Base-by-base conservation (phyloP, 2,329 filamentous ascomycete genomes). In the Aspergillus carbonarius region DNA sequence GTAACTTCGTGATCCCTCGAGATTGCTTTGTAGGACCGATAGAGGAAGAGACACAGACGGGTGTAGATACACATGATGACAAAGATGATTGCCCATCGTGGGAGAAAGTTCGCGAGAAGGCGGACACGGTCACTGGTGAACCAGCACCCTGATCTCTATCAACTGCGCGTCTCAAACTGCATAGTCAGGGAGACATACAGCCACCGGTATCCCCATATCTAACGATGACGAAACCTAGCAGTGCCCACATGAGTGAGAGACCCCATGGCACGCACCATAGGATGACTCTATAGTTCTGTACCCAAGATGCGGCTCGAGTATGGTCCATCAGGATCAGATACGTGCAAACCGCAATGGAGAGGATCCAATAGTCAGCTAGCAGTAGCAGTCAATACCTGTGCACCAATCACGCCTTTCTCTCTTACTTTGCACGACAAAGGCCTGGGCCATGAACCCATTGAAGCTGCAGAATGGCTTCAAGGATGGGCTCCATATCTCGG, bases 271-370 rank as follows among this genome's bases (percentile, higher is more conserved):
- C 20, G n/a, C 49, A 47, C 55, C 55, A 57, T 6, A 57, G 30
- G 18, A 32, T 20, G 23, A 40, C 9, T 40, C 49, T 40, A 8
- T 57, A 47, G 23, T 57, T 42, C n/a, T 57, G 55, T 18, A 57
- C 39, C 55, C 55, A 57, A 2, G 55, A 47, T 5, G 49, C 39
- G 12, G 55, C 49, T 5, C 27, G 15, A 9, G 49, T 40, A 25
- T 57, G 42, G 32, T 57, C 55, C 55, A 57, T 57, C 5, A 57
- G 42, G 40, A 57, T 57, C 2, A 57, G 55, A 15, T 57, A 49
- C 20, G 55, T 57, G 48, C 55, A 57, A 20, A 53, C 37, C 17
- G 49, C 55, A 35, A 57, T 53, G 32, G 23, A 53, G 7, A 57
- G 48, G 15, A 57, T 57, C 55, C 55, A 57, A 23, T 57, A 57